Evolutionary conservation across 345 rosid genomes (phyloP).

Genomic region (Excoecaria agallocha): DNA sequence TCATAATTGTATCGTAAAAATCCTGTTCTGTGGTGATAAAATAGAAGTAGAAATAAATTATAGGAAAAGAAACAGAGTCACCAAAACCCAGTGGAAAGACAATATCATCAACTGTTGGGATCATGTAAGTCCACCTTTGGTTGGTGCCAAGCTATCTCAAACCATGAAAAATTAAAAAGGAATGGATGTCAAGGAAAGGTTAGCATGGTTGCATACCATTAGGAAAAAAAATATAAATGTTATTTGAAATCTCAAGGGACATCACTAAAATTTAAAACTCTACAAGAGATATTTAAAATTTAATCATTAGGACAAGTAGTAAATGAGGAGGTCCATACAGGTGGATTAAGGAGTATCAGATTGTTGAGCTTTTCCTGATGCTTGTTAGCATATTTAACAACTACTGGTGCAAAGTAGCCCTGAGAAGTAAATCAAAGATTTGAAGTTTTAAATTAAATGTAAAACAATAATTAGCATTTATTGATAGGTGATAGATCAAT

Average conservation of each 20-base stretch:
- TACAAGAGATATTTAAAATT: background rate
- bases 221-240: background rate
- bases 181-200: background rate
- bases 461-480: background rate
- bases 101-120: too few relatives aligned
- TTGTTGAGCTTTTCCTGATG: constrained; percentile 64
- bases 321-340: constrained; percentile 46
- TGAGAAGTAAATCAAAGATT: constrained; percentile 35
- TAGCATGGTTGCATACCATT: background rate
- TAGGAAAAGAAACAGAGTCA: too few relatives aligned
- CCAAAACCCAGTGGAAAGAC: too few relatives aligned
- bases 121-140: too few relatives aligned
- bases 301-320: background rate
- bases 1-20: too few relatives aligned
- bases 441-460: too few relatives aligned
- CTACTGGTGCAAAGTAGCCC: constrained; percentile 84
- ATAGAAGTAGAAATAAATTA: too few relatives aligned
- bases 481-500: background rate
- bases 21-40: too few relatives aligned
- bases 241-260: background rate
- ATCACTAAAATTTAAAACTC: background rate
- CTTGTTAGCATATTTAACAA: constrained; percentile 65
- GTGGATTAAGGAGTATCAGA: constrained; percentile 84
- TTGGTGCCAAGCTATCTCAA: background rate
- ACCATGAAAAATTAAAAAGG: background rate